Base-by-base conservation (phyloP, 2,329 filamentous ascomycete genomes). In the Arachnomyces sp. region DNA sequence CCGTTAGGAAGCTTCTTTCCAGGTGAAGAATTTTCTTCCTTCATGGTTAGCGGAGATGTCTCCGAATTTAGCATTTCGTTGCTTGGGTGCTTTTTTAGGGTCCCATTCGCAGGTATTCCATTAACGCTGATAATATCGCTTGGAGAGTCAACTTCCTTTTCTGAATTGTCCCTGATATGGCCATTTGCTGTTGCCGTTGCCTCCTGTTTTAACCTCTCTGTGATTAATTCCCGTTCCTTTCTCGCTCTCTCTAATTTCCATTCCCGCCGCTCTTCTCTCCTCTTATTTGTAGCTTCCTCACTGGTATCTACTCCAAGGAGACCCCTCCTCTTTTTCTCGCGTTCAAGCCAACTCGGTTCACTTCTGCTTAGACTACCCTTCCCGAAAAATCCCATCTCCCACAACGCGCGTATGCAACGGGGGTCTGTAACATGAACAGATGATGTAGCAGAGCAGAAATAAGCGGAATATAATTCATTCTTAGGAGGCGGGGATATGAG, bases 371-470 rank as follows among this genome's bases (percentile, higher is more conserved):
- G 69, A 52, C 73, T 90, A 33, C 92, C 92, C 63, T 95, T 95
- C 35, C 93, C 93, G 63, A 90, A 98, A 65, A 98, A 98, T 4
- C 92, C 92, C 67, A 93, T 86, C 63, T 95, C 86, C 92, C 93
- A 98, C 16, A 98, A 65, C 1, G 82, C 86, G 40, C 84, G 75
- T 46, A 93, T 82, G 3, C 86, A 82, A 40, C 73, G 72, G 17
- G 79, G 71, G 59, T 95, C 83, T 13, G 79, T 86, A 42, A 98
- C 74, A 57, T 95, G 86, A 12, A 98, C 76, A 0, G 88, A 92
- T 21, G 82, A 78, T 3, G 87, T 93, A 42, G 82, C 77, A 2
- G 77, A 65, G n/a, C 87, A 90, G 73, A 90, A 95, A 49, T 83
- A 76, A 37, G 83, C 90, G 36, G 75, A 68, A 57, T 92, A 83